Evolutionary conservation across 345 rosid species (phyloP).

Genomic region (Brassica rapa): DNA sequence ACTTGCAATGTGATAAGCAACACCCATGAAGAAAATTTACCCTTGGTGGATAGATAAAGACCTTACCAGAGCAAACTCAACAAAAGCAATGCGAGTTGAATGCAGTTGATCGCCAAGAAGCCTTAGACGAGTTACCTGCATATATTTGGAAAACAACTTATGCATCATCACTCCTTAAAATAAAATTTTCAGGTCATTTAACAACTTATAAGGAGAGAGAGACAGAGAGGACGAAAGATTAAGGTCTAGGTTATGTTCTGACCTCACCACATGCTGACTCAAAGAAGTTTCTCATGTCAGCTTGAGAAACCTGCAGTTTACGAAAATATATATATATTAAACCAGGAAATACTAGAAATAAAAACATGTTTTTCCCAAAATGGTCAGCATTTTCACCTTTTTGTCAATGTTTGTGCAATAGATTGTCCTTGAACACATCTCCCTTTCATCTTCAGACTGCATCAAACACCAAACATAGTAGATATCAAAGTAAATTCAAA

Average conservation of each 20-base stretch:
- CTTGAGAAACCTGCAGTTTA: constrained; percentile 65
- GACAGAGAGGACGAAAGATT: neutral
- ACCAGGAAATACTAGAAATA: neutral
- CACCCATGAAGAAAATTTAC: neutral
- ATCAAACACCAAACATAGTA: constrained; percentile 19
- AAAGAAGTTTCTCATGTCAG: constrained; percentile 75
- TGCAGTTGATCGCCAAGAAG: constrained; percentile 82
- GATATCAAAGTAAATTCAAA: constrained; percentile 17
- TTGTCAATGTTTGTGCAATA: constrained; percentile 93
- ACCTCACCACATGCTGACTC: constrained; percentile 92
- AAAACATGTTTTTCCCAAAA: neutral
- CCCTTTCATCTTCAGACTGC: constrained; percentile 96
- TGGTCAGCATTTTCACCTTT: constrained; percentile 49
- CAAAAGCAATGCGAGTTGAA: constrained; percentile 86
- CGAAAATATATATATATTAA: neutral
- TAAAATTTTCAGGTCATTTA: neutral
- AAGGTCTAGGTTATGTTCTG: constrained; percentile 29
- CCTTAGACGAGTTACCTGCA: constrained; percentile 83
- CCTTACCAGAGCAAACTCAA: constrained; percentile 83
- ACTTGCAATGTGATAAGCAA: constrained; percentile 12
- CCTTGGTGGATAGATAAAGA: neutral
- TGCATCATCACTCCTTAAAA: neutral
- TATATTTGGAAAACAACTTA: neutral
- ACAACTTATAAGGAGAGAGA: neutral
- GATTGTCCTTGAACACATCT: constrained; percentile 87